A percentile compares a stretch with the other conserved stretches of the same genome.
Conservation (phyloP, 768 basidiomycete species). For the Boletus rufocinnamomeus region DNA sequence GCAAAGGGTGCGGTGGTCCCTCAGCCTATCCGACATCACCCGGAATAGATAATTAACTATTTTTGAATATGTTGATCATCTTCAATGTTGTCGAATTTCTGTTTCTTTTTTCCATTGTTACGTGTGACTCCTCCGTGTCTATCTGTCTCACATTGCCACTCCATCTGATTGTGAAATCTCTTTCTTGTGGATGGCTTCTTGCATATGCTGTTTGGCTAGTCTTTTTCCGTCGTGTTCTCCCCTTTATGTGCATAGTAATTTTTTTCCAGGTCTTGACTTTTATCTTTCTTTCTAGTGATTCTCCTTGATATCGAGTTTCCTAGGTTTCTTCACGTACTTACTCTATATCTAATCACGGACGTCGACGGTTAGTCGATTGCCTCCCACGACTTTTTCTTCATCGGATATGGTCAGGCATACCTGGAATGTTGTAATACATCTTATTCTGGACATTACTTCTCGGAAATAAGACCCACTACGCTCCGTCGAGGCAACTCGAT, state of each 20-base stretch:
- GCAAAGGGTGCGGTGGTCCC: slow-evolving; percentile 1
- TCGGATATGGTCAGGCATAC: slow-evolving; percentile 38
- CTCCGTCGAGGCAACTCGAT: not conserved
- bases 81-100: slow-evolving; percentile 28
- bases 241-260: slow-evolving; percentile 28
- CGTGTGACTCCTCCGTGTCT: slow-evolving; percentile 17
- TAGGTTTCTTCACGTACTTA: slow-evolving; percentile 27
- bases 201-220: slow-evolving; percentile 26
- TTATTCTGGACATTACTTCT: slow-evolving; percentile 29
- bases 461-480: slow-evolving; percentile 18
- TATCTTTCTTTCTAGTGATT: not conserved
- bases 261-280: not conserved
- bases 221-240: not conserved
- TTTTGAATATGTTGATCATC: slow-evolving; percentile 39
- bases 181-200: slow-evolving; percentile 22
- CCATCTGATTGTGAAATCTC: slow-evolving; percentile 8
- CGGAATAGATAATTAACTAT: slow-evolving; percentile 32
- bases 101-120: slow-evolving; percentile 5
- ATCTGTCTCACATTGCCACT: slow-evolving; percentile 12
- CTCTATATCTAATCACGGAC: slow-evolving; percentile 26
- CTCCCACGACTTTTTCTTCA: slow-evolving; percentile 22
- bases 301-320: slow-evolving; percentile 18
- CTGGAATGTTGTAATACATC: slow-evolving; percentile 41
- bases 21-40: slow-evolving; percentile 11
- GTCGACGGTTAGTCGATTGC: slow-evolving; percentile 19